These are phyloP conservation scores for Coccomyxa sp. DNA, from an alignment of 139 green algal genomes.

Conservation along the genomic window DNA sequence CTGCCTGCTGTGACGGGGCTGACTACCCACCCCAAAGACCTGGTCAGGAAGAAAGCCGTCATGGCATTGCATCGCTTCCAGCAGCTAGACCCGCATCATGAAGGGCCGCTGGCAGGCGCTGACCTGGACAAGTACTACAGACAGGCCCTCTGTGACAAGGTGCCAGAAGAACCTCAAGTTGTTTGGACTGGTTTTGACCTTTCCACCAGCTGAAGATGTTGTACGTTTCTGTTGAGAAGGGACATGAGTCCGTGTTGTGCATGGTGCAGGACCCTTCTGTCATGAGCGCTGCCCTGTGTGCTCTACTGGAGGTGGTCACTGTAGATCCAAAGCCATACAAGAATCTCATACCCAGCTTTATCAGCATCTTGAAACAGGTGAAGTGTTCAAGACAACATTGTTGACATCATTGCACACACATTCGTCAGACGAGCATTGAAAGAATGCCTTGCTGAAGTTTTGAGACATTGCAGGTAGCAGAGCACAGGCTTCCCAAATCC, in stretches of 20 bases:
- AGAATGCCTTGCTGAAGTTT: not conserved
- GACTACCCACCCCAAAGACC: constrained; percentile 70
- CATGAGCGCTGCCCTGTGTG: constrained; percentile 91
- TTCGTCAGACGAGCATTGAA: not conserved
- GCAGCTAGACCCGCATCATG: constrained; percentile 62
- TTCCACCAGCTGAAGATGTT: not conserved
- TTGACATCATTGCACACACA: not conserved
- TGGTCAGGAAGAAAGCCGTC: constrained; percentile 94
- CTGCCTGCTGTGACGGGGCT: constrained; percentile 59
- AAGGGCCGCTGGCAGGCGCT: constrained; percentile 51
- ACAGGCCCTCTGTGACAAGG: constrained; percentile 69
- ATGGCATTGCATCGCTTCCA: constrained; percentile 84
- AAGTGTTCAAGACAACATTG: not conserved
- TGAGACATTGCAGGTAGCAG: constrained; percentile 47
- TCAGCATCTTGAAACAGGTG: constrained; percentile 93
- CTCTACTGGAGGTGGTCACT: constrained; percentile 70
- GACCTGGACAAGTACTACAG: constrained; percentile 69
- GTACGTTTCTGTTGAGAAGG: not conserved
- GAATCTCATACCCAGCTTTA: constrained; percentile 87
- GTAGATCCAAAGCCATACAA: constrained; percentile 65
- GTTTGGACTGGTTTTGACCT: not conserved
- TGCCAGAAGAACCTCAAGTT: constrained; percentile 7
- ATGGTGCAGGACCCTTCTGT: constrained; percentile 84
- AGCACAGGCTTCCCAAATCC: constrained; percentile 83
- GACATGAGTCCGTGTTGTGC: not conserved